Evolutionary conservation across 805 yeast species (phyloP).

Genomic region (Wickerhamiella dianesei): DNA sequence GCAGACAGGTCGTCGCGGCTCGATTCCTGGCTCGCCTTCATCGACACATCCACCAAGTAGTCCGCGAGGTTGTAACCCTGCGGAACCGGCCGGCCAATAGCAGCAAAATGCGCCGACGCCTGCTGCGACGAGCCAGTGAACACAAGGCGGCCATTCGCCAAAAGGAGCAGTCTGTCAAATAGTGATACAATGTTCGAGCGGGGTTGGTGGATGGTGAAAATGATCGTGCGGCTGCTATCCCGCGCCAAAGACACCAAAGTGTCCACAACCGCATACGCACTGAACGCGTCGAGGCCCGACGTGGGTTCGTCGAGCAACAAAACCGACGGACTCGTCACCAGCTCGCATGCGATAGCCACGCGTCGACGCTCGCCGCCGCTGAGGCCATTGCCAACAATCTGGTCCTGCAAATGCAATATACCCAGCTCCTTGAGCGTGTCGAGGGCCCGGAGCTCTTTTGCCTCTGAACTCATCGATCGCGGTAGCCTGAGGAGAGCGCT

Average conservation of each 20-base stretch:
- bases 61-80: constrained; percentile 88
- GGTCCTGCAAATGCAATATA: constrained; percentile 68
- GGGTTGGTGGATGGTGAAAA: constrained; percentile 94
- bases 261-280: constrained; percentile 84
- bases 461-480: constrained; percentile 51
- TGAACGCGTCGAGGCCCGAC: constrained; percentile 87
- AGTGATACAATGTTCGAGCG: constrained; percentile 87
- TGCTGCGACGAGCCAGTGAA: constrained; percentile 75
- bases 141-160: constrained; percentile 74
- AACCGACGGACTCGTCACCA: constrained; percentile 77
- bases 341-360: constrained; percentile 86
- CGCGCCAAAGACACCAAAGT: constrained; percentile 66
- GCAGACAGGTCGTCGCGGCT: background rate
- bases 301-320: constrained; percentile 86
- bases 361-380: constrained; percentile 88
- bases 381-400: constrained; percentile 83
- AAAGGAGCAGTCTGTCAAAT: constrained; percentile 67
- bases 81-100: constrained; percentile 73
- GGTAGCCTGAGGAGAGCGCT: constrained; percentile 86
- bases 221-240: constrained; percentile 71
- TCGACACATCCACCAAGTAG: constrained; percentile 79
- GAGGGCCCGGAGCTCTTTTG: constrained; percentile 65
- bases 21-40: constrained; percentile 31
- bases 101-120: constrained; percentile 61
- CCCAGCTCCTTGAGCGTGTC: constrained; percentile 80